These are phyloP conservation scores for Coemansia sp. DNA, from an alignment of 192 early-diverging fungal genomes.

Conservation along the genomic window DNA sequence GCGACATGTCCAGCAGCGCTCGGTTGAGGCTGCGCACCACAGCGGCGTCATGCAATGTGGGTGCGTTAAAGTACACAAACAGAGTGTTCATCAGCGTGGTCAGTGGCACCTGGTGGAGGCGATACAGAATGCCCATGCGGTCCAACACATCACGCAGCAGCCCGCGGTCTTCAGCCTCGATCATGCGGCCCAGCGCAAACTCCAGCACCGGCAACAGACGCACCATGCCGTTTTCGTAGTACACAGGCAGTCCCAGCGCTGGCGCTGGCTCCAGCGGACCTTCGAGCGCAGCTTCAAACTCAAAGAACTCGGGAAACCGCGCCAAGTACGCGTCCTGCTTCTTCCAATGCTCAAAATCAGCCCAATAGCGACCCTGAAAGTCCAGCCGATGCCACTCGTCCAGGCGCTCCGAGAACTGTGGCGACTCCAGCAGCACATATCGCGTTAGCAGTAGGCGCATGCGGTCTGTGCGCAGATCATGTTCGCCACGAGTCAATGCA, in stretches of 20 bases:
- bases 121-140: slow-evolving; percentile 63
- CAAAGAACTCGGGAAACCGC: slow-evolving; percentile 72
- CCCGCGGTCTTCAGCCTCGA: slow-evolving; percentile 64
- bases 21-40: slow-evolving; percentile 58
- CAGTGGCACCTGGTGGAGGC: slow-evolving; percentile 65
- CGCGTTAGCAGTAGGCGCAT: slow-evolving; percentile 56
- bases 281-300: slow-evolving; percentile 67
- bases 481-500: slow-evolving; percentile 65
- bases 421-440: slow-evolving; percentile 58
- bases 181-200: slow-evolving; percentile 63
- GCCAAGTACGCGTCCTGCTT: slow-evolving; percentile 64
- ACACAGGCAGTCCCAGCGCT: slow-evolving; percentile 63
- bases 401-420: slow-evolving; percentile 56
- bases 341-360: slow-evolving; percentile 65
- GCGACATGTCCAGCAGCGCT: slow-evolving; percentile 60
- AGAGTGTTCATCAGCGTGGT: slow-evolving; percentile 67
- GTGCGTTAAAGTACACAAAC: slow-evolving; percentile 67
- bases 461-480: slow-evolving; percentile 54
- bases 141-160: slow-evolving; percentile 62
- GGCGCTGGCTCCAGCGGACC: slow-evolving; percentile 60
- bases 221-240: slow-evolving; percentile 68
- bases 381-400: slow-evolving; percentile 64
- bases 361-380: slow-evolving; percentile 69
- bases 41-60: slow-evolving; percentile 58
- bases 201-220: slow-evolving; percentile 69